These are phyloP conservation scores for Amaranthus tricolor DNA, from an alignment of 179 eudicot genomes.

Conservation along the genomic window DNA sequence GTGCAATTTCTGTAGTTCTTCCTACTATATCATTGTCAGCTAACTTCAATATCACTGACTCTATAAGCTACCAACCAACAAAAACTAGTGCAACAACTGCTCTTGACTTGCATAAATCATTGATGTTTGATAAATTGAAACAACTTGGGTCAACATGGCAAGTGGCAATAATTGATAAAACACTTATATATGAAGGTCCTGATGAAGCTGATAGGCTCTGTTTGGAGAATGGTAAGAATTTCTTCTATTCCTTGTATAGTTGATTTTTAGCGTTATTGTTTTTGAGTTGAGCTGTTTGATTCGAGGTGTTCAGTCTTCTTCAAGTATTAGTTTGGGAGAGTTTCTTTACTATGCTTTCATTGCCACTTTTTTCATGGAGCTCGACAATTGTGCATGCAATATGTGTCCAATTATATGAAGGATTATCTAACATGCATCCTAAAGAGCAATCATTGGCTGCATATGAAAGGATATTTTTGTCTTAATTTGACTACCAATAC, in stretches of 20 bases:
- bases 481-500: not conserved
- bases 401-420: not conserved
- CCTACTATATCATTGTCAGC: constrained; percentile 74
- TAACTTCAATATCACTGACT: constrained; percentile 51
- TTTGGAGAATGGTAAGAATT: constrained; percentile 72
- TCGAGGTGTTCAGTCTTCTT: not conserved
- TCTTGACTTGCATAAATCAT: constrained; percentile 35
- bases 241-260: constrained; percentile 3
- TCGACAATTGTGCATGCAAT: too few species aligned
- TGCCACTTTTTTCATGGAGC: not conserved
- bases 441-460: not conserved
- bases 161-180: constrained; percentile 76
- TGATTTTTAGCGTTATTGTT: not conserved
- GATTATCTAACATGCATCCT: not conserved
- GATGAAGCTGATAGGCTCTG: constrained; percentile 82
- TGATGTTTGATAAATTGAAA: constrained; percentile 26
- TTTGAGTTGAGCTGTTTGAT: not conserved
- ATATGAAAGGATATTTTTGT: not conserved
- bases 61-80: constrained; percentile 40
- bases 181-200: constrained; percentile 74
- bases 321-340: not conserved
- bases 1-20: constrained; percentile 75
- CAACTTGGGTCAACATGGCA: constrained; percentile 71
- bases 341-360: not conserved
- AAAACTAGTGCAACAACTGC: constrained; percentile 23